Evolutionary conservation across 768 basidiomycete species (phyloP).

Genomic region (Lentinus brumalis): DNA sequence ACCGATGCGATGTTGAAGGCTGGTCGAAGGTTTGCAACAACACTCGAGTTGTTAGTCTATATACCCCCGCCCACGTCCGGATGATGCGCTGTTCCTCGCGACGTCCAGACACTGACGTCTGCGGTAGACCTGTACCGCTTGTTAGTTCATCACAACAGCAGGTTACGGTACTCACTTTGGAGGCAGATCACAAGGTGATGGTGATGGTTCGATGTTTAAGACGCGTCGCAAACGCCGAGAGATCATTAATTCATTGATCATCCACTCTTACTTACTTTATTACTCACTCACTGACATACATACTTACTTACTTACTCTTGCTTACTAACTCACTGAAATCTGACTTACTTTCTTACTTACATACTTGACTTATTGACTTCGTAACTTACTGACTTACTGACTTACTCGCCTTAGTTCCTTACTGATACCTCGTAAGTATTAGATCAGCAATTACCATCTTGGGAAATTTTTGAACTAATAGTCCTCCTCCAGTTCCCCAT

Average conservation of each 20-base stretch:
- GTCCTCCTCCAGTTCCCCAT: neutral
- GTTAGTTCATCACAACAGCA: constrained; percentile 12
- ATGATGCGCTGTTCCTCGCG: constrained; percentile 18
- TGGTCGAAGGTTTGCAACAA: constrained; percentile 1
- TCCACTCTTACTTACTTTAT: neutral
- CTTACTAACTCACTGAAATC: no score
- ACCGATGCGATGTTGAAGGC: neutral
- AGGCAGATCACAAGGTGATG: neutral
- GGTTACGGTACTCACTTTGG: no score
- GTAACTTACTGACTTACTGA: no score
- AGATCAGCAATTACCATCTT: no score
- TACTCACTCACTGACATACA: neutral
- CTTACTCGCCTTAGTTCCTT: no score
- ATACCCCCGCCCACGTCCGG: constrained; percentile 1
- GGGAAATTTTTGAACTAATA: no score
- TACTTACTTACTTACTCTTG: no score
- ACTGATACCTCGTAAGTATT: no score
- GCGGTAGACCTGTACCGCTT: neutral
- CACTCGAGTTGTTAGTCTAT: neutral
- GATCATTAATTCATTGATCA: neutral
- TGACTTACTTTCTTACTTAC: no score
- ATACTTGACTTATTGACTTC: no score
- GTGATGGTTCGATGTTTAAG: constrained; percentile 14
- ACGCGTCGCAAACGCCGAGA: neutral
- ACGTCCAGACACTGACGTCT: constrained; percentile 5